Percentiles rank a stretch among this genome's conserved stretches.
phyloP scores from a whole-genome alignment of 176 grass and related monocot genomes.

The Olyra latifolia region DNA sequence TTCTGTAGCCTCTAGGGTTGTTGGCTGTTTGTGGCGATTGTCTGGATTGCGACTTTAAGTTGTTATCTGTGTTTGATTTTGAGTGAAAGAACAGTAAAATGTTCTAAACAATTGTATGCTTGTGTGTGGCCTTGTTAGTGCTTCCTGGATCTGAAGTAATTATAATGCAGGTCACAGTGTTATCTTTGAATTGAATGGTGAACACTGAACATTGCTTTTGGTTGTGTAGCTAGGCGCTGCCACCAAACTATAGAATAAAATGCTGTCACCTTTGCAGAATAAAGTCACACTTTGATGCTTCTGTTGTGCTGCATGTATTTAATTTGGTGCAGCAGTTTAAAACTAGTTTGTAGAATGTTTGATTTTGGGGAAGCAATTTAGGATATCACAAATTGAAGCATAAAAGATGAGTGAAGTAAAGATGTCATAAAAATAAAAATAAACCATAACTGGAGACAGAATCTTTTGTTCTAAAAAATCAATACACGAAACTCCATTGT shows the following conservation, averaged over 20 bases:
- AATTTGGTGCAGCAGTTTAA: background rate
- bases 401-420: background rate
- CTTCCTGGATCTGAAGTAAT: constrained; percentile 16
- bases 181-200: background rate
- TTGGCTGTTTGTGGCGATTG: background rate
- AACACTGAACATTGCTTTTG: background rate
- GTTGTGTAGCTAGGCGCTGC: background rate
- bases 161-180: background rate
- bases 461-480: background rate
- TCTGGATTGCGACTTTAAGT: background rate
- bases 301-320: background rate
- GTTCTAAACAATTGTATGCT: background rate
- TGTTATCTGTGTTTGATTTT: constrained; percentile 7
- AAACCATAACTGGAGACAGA: background rate
- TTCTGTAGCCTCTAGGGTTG: background rate
- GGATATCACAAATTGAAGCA: background rate
- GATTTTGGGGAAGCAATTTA: background rate
- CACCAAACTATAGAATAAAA: background rate
- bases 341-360: background rate
- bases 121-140: background rate
- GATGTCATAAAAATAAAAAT: background rate
- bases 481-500: background rate
- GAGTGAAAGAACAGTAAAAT: background rate
- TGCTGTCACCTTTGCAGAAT: background rate
- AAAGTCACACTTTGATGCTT: background rate